A percentile compares a stretch with the other conserved stretches of the same genome.
Evolutionary conservation across 768 basidiomycete species (phyloP).

Genomic region (Rossbeevera mucosa): DNA sequence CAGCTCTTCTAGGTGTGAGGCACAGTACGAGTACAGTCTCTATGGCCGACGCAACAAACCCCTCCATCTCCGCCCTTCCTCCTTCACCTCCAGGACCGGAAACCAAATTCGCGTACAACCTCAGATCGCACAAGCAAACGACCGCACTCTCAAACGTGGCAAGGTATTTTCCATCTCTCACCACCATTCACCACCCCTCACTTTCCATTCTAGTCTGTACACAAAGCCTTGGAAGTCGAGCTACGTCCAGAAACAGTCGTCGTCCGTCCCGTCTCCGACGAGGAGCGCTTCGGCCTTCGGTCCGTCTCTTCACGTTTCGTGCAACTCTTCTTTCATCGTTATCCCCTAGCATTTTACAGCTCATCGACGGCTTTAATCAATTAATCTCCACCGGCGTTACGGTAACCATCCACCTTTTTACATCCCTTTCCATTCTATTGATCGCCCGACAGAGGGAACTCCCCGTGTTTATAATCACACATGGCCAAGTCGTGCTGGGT

Average conservation of each 20-base stretch:
- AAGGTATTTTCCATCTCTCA: conserved; percentile 37
- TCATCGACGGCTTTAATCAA: conserved; percentile 59
- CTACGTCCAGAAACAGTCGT: conserved; percentile 52
- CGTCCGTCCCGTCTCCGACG: conserved; percentile 48
- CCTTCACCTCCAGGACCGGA: conserved; percentile 54
- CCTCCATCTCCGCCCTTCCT: conserved; percentile 46
- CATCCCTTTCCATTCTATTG: not conserved
- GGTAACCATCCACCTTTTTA: conserved; percentile 35
- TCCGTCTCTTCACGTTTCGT: conserved; percentile 26
- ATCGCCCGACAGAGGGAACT: conserved; percentile 60
- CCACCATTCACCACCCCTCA: not conserved
- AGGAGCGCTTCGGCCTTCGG: conserved; percentile 80
- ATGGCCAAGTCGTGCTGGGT: conserved; percentile 62
- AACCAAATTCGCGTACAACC: conserved; percentile 55
- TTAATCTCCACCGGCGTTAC: conserved; percentile 46
- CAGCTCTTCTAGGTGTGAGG: conserved; percentile 57
- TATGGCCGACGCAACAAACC: conserved; percentile 51
- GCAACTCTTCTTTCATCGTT: not conserved
- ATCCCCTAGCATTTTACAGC: conserved; percentile 58
- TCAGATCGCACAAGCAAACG: conserved; percentile 49
- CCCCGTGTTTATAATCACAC: conserved; percentile 74
- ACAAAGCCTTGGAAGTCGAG: conserved; percentile 73
- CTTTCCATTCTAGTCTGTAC: conserved; percentile 49
- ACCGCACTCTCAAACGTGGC: conserved; percentile 50
- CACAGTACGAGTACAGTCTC: conserved; percentile 74